phyloP scores from a whole-genome alignment of 352 stramenopile species.

The Albugo laibachii region DNA sequence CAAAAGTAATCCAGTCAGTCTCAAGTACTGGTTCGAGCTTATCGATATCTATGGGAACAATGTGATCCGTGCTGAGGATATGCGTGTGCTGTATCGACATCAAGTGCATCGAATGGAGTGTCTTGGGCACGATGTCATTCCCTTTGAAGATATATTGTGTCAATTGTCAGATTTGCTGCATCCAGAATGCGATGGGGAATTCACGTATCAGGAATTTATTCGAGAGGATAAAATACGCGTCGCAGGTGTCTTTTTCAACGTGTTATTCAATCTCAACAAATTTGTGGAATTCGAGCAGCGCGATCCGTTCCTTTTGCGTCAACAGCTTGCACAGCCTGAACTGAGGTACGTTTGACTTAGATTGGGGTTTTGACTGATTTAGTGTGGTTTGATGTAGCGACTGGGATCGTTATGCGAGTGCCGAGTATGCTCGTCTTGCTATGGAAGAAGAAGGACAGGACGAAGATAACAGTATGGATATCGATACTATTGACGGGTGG shows the following conservation, averaged over 20 bases:
- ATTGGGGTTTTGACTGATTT: no score
- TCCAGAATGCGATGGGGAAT: constrained; percentile 52
- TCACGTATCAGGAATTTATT: constrained; percentile 58
- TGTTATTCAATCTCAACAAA: constrained; percentile 99
- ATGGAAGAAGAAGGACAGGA: constrained; percentile 93
- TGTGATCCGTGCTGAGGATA: constrained; percentile 92
- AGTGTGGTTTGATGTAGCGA: constrained; percentile 29
- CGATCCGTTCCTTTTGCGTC: constrained; percentile 93
- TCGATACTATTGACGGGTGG: constrained; percentile 79
- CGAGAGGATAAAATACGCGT: constrained; percentile 79
- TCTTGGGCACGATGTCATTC: constrained; percentile 94
- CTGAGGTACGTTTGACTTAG: constrained; percentile 34
- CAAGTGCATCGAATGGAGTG: constrained; percentile 95
- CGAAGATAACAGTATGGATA: constrained; percentile 75
- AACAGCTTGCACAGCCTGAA: constrained; percentile 78
- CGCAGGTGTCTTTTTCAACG: constrained; percentile 95
- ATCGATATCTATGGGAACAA: constrained; percentile 96
- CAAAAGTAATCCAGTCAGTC: constrained; percentile 90
- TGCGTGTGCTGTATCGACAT: constrained; percentile 85
- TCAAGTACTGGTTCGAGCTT: constrained; percentile 97
- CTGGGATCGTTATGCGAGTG: constrained; percentile 94
- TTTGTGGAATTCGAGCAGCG: constrained; percentile 98
- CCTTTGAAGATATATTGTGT: constrained; percentile 97
- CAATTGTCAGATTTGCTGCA: constrained; percentile 88
- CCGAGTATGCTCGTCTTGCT: constrained; percentile 92